Evolutionary conservation across 1,284 basidiomycete species (phyloP).

Genomic region (Papiliotrema flavescens): DNA sequence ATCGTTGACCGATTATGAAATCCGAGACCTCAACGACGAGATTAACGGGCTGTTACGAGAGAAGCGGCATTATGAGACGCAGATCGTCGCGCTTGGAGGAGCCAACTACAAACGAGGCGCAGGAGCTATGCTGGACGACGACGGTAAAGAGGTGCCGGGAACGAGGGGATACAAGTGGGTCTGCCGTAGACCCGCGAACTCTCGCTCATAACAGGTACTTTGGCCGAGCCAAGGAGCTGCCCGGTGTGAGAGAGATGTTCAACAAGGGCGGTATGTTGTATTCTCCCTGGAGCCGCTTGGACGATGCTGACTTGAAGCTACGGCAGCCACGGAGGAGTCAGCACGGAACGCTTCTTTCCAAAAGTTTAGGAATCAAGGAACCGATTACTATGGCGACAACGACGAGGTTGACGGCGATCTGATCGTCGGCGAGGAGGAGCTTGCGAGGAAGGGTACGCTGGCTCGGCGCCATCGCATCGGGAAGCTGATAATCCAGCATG

Average conservation of each 20-base stretch:
- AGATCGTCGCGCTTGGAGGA: constrained; percentile 89
- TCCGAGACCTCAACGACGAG: constrained; percentile 94
- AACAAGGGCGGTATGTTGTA: constrained; percentile 63
- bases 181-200: not conserved
- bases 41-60: constrained; percentile 95
- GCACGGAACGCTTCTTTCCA: constrained; percentile 69
- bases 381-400: constrained; percentile 85
- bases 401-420: constrained; percentile 76
- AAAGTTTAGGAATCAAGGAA: constrained; percentile 83
- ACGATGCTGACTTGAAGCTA: not conserved
- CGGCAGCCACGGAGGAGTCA: constrained; percentile 64
- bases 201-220: constrained; percentile 68
- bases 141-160: constrained; percentile 90
- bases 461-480: not conserved
- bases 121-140: constrained; percentile 85
- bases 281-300: not conserved
- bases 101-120: constrained; percentile 88
- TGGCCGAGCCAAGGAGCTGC: constrained; percentile 92
- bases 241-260: constrained; percentile 92
- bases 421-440: constrained; percentile 65
- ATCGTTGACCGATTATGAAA: constrained; percentile 90
- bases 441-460: constrained; percentile 68
- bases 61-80: constrained; percentile 96
- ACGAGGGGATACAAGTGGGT: constrained; percentile 97
- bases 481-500: constrained; percentile 56